Evolutionary conservation across 495 filamentous ascomycete genomes (phyloP), one percentile per base, ranked within the genome.

Genomic region (Xylaria longipes): DNA sequence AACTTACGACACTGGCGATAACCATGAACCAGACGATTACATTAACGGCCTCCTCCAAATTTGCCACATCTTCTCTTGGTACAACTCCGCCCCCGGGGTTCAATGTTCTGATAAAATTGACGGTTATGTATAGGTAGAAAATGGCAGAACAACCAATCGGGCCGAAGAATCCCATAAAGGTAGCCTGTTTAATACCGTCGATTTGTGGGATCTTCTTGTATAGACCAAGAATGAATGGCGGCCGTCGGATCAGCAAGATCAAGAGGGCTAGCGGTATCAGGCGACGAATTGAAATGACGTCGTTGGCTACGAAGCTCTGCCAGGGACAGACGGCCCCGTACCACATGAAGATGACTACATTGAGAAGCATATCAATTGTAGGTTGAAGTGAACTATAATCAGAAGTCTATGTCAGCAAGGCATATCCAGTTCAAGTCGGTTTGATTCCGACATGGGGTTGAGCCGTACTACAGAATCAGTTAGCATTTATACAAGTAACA

Each of bases 131-230:
- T 27, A 97, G 86, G 77, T 97, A 97, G 80, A 97, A 97, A 54
- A 97, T 87, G 5, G 94, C 94, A 56, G 91, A 93, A 7, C 97
- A 93, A n/a, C 95, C 95, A 71, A 98, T 95, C 14, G 94, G 95
- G 0, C 95, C 95, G 74, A 97, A 97, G 84, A 97, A 97, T 6
- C 94, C 95, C 39, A 94, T 92, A 72, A 97, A 97, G 1, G 90
- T 82, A 3, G 94, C 93, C 71, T 97, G 93, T 12, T 84, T 83
- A 9, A 88, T 74, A 50, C 91, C 87, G 71, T 94, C 63, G 48
- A 77, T 72, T 78, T 97, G 94, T 58, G 89, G 90, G 62, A 97
- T 95, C 65, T 87, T 86, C 78, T 88, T 91, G 80, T 93, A 91
- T 77, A 95, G 82, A 12, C 86, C 87, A 43, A 93, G 87, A 22